These are phyloP conservation scores for Erythrophleum ivorense DNA, from an alignment of 331 rosid species.

Conservation along the genomic window DNA sequence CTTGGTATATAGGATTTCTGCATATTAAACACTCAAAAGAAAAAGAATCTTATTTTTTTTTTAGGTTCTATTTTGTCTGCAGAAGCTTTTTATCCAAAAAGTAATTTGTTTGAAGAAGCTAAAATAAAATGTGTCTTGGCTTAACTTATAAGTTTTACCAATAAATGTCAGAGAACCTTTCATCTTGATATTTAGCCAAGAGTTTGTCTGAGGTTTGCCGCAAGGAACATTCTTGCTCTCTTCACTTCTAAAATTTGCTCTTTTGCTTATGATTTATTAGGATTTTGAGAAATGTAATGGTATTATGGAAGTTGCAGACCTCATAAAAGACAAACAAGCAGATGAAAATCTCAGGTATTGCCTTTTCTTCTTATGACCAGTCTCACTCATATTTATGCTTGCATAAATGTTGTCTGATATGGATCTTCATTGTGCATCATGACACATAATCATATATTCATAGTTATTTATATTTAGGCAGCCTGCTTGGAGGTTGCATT, in stretches of 20 bases:
- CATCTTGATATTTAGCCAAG: conserved; percentile 22
- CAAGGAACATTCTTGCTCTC: conserved; percentile 7
- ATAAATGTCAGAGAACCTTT: conserved; percentile 2
- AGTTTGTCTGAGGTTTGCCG: conserved; percentile 26
- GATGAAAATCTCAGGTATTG: conserved; percentile 89
- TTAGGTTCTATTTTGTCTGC: background rate
- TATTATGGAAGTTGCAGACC: conserved; percentile 87
- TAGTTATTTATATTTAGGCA: conserved; percentile 19
- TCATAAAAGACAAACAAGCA: conserved; percentile 77
- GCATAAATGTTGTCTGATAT: background rate
- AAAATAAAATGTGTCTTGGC: conserved; percentile 6
- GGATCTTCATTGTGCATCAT: conserved; percentile 21
- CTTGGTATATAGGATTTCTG: background rate
- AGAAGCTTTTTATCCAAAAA: background rate
- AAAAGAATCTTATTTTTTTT: conserved; percentile 12
- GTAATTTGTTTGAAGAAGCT: background rate
- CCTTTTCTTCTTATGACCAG: conserved; percentile 1
- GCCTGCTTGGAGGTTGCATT: conserved; percentile 8
- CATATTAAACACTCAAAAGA: background rate
- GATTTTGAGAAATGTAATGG: conserved; percentile 85
- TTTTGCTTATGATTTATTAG: conserved; percentile 47
- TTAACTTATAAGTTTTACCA: conserved; percentile 29
- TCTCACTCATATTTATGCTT: conserved; percentile 22
- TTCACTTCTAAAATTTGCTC: conserved; percentile 25
- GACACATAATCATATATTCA: conserved; percentile 6